Evolutionary conservation across 2,329 filamentous ascomycete species (phyloP), one percentile per base, ranked within the genome.

Genomic region (Penicillium palitans): DNA sequence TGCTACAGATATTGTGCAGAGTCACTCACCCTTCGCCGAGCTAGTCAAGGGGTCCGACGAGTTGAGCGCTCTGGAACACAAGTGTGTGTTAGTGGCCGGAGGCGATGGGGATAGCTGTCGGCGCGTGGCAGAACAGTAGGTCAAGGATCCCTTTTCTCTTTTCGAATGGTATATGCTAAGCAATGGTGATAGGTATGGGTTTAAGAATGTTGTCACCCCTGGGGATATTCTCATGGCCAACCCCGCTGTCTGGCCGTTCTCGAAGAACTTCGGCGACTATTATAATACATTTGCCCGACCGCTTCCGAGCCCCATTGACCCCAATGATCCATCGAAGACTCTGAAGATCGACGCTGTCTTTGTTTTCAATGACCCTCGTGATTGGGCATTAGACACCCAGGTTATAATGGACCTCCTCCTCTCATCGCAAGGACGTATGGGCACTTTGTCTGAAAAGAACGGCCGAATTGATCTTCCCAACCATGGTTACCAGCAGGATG

Each of bases 331-430:
- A 2, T 75, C 74, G 0, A 77, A 79, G 15, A 82, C 80, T 19
- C 81, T 93, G 48, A 92, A 91, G 67, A 89, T 99, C 66, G 91
- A 96, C 70, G 92, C 93, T 29, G 86, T 98, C 29, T 89, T 98
- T 69, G 89, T 97, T 7, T 97, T 93, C 82, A 96, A 96, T 73
- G 95, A 98, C 75, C 93, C 95, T 4, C 86, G 95, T 56, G 95
- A 99, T 79, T 99, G 95, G 95, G 92, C 90, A 0, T 83, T 97
- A 10, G 93, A 98, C 74, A 86, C 87, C 2, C 90, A 96, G 71
- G 79, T 98, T 66, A 89, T 98, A 57, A 76, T 89, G 54, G 95
- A 99, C 74, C 78, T 96, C 12, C 79, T 98, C 7, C 81, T 96
- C 41, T 96, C 93, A 0, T 81, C 85, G 19, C 68, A 82, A n/a